phyloP scores from a whole-genome alignment of 2,329 filamentous ascomycete genomes.

The Polytolypa hystricis region DNA sequence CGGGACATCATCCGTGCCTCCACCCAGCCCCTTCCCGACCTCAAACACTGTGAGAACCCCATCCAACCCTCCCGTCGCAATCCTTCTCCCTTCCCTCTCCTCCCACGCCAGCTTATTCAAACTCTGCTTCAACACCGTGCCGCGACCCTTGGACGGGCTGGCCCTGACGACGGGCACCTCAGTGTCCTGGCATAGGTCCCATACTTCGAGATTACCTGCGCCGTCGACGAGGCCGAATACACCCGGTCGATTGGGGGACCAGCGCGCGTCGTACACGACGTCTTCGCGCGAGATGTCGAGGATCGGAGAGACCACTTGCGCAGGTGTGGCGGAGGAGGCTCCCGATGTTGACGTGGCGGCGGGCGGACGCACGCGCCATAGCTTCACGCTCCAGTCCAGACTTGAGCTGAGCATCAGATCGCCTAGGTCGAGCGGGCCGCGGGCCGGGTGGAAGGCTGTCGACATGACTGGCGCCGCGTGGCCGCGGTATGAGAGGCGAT shows the following conservation, averaged over 20 bases:
- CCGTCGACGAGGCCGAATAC: constrained; percentile 94
- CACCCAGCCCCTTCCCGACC: constrained; percentile 59
- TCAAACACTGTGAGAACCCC: constrained; percentile 88
- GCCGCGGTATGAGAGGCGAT: constrained; percentile 74
- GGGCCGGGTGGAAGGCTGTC: constrained; percentile 85
- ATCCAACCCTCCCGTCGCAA: constrained; percentile 87
- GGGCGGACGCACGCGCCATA: constrained; percentile 73
- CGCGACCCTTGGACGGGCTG: constrained; percentile 52
- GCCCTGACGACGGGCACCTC: constrained; percentile 83
- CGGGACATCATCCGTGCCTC: constrained; percentile 71
- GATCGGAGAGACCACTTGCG: constrained; percentile 55
- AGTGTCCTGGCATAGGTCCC: constrained; percentile 85
- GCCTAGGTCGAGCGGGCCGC: constrained; percentile 84
- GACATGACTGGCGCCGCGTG: constrained; percentile 94
- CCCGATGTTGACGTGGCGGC: constrained; percentile 28
- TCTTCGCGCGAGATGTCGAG: constrained; percentile 90
- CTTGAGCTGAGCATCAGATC: constrained; percentile 88
- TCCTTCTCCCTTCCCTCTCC: constrained; percentile 68
- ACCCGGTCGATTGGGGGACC: constrained; percentile 88
- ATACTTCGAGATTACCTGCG: constrained; percentile 81
- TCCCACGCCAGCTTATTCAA: constrained; percentile 96
- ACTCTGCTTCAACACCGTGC: constrained; percentile 65
- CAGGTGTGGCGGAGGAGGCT: constrained; percentile 23
- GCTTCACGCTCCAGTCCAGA: constrained; percentile 91
- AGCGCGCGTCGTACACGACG: constrained; percentile 88